Percentiles rank a stretch among this genome's conserved stretches.
phyloP scores from a whole-genome alignment of 1,284 basidiomycete species.

The Testicularia cyperi region DNA sequence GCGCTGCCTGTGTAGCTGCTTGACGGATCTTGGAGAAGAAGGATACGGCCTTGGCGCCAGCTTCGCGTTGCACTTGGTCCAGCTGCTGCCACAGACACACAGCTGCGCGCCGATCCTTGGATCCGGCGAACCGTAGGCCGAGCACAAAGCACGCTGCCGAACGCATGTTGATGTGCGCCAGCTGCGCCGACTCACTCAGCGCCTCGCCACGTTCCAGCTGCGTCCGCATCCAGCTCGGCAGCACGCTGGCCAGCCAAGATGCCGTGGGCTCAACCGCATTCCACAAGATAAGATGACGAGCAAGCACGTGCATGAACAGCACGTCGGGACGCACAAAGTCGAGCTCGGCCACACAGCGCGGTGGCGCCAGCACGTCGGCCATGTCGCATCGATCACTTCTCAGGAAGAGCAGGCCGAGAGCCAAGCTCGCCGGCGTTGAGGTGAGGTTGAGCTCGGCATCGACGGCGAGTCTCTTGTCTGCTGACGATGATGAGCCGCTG shows the following conservation, averaged over 20 bases:
- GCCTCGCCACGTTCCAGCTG: constrained; percentile 62
- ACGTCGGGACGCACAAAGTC: constrained; percentile 86
- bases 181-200: constrained; percentile 30
- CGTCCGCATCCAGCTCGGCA: constrained; percentile 71
- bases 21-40: constrained; percentile 45
- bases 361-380: constrained; percentile 78
- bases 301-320: constrained; percentile 76
- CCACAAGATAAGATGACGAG: constrained; percentile 85
- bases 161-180: constrained; percentile 52
- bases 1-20: constrained; percentile 85
- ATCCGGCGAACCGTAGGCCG: constrained; percentile 86
- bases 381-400: constrained; percentile 80
- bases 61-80: constrained; percentile 67
- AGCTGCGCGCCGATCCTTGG: constrained; percentile 69
- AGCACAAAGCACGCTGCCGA: constrained; percentile 87
- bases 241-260: constrained; percentile 75
- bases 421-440: constrained; percentile 81
- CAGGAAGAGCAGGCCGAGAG: constrained; percentile 88
- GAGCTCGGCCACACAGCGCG: constrained; percentile 74
- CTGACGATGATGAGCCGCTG: not conserved
- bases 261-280: constrained; percentile 71
- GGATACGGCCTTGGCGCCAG: constrained; percentile 60
- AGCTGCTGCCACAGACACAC: constrained; percentile 76
- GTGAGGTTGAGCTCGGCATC: constrained; percentile 32
- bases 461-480: not conserved